Evolutionary conservation across 306 rosid genomes (phyloP).

Genomic region (Morella rubra): DNA sequence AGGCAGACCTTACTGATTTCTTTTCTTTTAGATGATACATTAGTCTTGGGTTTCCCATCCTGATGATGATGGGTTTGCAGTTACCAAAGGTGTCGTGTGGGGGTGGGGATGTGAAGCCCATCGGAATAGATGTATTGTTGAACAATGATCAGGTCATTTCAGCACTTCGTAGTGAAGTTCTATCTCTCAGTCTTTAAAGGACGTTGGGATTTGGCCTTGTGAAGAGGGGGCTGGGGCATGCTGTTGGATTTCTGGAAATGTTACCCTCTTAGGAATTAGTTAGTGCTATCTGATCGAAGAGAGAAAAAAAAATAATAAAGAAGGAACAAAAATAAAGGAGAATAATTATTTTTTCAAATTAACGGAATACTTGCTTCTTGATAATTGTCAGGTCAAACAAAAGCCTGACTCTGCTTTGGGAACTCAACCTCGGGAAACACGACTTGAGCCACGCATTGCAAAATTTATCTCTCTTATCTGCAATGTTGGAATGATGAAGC

Average conservation of each 20-base stretch:
- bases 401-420: constrained; percentile 35
- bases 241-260: neutral
- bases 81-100: neutral
- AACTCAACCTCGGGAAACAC: constrained; percentile 60
- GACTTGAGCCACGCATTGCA: constrained; percentile 73
- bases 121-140: neutral
- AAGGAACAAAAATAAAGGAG: neutral
- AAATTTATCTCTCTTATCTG: constrained; percentile 87
- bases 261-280: neutral
- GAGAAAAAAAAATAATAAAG: neutral
- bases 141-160: neutral
- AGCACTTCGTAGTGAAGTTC: neutral
- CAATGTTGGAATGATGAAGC: constrained; percentile 94
- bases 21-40: neutral
- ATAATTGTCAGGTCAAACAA: constrained; percentile 54
- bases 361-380: constrained; percentile 26
- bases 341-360: constrained; percentile 12
- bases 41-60: neutral
- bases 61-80: neutral
- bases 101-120: constrained; percentile 1
- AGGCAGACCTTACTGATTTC: neutral
- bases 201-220: neutral
- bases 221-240: neutral
- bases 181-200: neutral
- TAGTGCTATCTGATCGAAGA: neutral